Conservation (phyloP, 225 moss, liverwort and hornwort genomes). For the Antitrichia curtipendula region DNA sequence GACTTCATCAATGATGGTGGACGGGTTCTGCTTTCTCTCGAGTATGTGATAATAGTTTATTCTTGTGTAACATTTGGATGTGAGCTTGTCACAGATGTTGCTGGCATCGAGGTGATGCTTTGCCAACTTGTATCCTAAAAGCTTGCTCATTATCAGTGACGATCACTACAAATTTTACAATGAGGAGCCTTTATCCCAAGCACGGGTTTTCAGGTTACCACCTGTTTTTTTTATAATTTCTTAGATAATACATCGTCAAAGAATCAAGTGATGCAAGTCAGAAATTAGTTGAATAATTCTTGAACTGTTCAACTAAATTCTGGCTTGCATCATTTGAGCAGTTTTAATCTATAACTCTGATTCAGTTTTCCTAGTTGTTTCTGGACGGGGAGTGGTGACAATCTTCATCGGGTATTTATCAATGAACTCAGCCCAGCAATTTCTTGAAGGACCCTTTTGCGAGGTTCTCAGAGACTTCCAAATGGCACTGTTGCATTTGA, state of each 20-base stretch:
- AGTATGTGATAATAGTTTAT: not conserved
- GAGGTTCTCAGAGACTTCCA: constrained; percentile 23
- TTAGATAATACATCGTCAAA: not conserved
- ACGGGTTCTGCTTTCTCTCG: not conserved
- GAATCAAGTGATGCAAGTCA: not conserved
- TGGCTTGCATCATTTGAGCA: not conserved
- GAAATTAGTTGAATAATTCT: not conserved
- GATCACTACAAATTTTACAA: not conserved
- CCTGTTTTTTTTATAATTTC: not conserved
- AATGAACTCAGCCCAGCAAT: constrained; percentile 18
- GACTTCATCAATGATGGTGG: not conserved
- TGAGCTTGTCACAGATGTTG: not conserved
- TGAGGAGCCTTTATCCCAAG: not conserved
- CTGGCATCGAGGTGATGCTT: not conserved
- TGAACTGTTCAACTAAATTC: not conserved
- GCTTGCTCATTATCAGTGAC: not conserved
- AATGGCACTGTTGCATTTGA: constrained; percentile 35
- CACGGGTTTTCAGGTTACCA: not conserved
- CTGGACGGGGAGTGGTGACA: not conserved
- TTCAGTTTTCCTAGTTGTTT: not conserved
- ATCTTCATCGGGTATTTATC: constrained; percentile 11
- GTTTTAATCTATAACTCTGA: not conserved
- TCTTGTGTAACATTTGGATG: not conserved
- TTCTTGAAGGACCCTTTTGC: constrained; percentile 20
- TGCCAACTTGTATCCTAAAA: not conserved